Evolutionary conservation across 2,329 filamentous ascomycete species (phyloP), one percentile per base, ranked within the genome.

Genomic region (Botrytis elliptica): DNA sequence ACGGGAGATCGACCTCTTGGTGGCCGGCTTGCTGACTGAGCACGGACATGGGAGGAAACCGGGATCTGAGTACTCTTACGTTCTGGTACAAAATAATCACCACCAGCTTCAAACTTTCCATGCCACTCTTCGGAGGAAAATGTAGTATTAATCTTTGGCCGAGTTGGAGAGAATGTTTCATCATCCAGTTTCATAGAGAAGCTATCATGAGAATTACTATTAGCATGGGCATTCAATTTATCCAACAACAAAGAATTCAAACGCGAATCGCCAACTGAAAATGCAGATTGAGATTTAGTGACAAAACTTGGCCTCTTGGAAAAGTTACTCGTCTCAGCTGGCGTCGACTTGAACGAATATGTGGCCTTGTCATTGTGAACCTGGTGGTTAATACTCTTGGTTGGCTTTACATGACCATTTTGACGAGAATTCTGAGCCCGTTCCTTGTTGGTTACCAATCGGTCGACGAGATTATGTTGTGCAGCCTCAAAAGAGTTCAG

Each of bases 61-160:
- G 75, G 74, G n/a, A 73, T 71, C 38, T 64, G 55, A 40, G 70
- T 67, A 60, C 75, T 60, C 40, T 77, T 77, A 52, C 75, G 72
- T 40, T 78, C 78, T 36, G 77, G 78, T 52, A 75, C 76, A 69
- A 81, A 81, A 70, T 79, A 79, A 73, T 78, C 77, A 36, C 74
- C 75, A 18, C 80, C 80, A 62, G 79, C 80, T 64, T 79, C 75
- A 69, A 82, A 82, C 70, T 79, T 81, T 8, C 79, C 80, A 74
- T 79, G 75, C 81, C 81, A 82, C 70, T 89, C 85, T 22, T 86
- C 85, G 6, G 86, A 83, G 33, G 85, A 85, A 80, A 91, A 91
- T 57, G 83, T 87, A 29, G 89, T 91, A 80, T 89, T 88, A 77
- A 91, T 91, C 70, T 82, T 79, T n/a, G 83, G 79, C 16, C 82